phyloP scores from a whole-genome alignment of 441 rosid genomes.

The Adansonia grandidieri region DNA sequence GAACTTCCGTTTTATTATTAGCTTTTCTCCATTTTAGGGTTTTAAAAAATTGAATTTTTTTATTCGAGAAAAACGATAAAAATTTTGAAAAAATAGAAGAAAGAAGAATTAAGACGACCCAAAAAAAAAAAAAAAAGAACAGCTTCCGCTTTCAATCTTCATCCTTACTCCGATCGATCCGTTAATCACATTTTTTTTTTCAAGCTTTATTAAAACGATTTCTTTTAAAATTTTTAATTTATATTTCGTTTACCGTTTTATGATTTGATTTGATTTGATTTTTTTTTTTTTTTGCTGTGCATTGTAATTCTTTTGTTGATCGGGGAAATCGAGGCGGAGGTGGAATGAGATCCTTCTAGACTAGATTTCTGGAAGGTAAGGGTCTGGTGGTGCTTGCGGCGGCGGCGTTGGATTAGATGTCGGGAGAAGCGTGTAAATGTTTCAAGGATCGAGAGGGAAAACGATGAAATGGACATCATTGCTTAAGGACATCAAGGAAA shows the following conservation, averaged over 20 bases:
- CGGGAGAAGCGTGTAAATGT: slow-evolving; percentile 30
- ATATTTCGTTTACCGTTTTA: neutral
- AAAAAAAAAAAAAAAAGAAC: slow-evolving; percentile 11
- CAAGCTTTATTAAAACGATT: slow-evolving; percentile 23
- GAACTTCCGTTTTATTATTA: too few relatives aligned
- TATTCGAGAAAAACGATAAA: slow-evolving; percentile 2
- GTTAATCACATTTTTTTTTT: slow-evolving; percentile 12
- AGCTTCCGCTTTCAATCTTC: slow-evolving; percentile 23
- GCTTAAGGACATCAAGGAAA: slow-evolving; percentile 94
- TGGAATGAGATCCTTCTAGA: slow-evolving; percentile 49
- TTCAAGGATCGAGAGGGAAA: slow-evolving; percentile 42
- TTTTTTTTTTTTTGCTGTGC: neutral
- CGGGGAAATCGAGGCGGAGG: slow-evolving; percentile 17
- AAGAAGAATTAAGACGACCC: slow-evolving; percentile 27
- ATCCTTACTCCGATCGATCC: slow-evolving; percentile 32
- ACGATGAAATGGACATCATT: slow-evolving; percentile 86
- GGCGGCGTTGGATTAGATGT: slow-evolving; percentile 56
- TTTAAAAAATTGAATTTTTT: too few relatives aligned
- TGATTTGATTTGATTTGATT: neutral
- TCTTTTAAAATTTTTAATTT: slow-evolving; percentile 16
- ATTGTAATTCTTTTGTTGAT: slow-evolving; percentile 6
- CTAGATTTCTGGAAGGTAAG: slow-evolving; percentile 50
- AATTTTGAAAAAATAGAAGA: slow-evolving; percentile 1
- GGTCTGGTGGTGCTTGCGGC: slow-evolving; percentile 59
- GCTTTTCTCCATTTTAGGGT: too few relatives aligned